Conservation (phyloP, 768 basidiomycete species). For the Lentinula edodes region DNA sequence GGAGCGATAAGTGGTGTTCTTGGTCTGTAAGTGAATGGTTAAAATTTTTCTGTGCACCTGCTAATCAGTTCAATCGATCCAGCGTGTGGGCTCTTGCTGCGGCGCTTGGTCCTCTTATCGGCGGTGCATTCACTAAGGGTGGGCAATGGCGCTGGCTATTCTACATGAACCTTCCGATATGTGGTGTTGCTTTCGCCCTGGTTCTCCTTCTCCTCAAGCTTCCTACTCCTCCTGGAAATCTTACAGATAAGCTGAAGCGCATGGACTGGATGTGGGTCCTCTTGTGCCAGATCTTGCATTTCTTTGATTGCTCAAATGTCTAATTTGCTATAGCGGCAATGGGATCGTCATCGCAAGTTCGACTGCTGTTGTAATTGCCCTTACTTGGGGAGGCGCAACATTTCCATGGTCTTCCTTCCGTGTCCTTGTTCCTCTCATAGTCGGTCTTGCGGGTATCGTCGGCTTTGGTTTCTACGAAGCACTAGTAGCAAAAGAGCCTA, state of each 20-base stretch:
- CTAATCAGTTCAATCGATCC: slow-evolving; percentile 1
- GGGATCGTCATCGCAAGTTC: slow-evolving; percentile 24
- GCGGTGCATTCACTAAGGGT: slow-evolving; percentile 23
- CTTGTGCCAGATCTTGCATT: background rate
- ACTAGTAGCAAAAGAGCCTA: background rate
- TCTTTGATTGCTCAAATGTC: background rate
- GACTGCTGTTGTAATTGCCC: slow-evolving; percentile 20
- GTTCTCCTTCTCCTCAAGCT: slow-evolving; percentile 26
- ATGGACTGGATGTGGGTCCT: slow-evolving; percentile 33
- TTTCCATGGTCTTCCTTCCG: slow-evolving; percentile 33
- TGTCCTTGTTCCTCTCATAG: slow-evolving; percentile 15
- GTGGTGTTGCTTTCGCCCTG: slow-evolving; percentile 18
- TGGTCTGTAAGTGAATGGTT: slow-evolving; percentile 16
- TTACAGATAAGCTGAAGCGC: slow-evolving; percentile 23
- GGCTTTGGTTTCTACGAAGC: background rate
- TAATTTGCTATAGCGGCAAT: slow-evolving; percentile 25
- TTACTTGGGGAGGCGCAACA: slow-evolving; percentile 38
- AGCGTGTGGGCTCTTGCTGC: slow-evolving; percentile 27
- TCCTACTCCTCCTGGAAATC: slow-evolving; percentile 25
- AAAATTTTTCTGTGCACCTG: background rate
- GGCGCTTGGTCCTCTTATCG: slow-evolving; percentile 27
- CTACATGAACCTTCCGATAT: slow-evolving; percentile 35
- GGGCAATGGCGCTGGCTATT: slow-evolving; percentile 37
- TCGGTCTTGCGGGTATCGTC: background rate
- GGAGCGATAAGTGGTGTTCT: slow-evolving; percentile 24